Percentiles rank a stretch among this genome's conserved stretches.
Evolutionary conservation across 73 alveolate genomes (phyloP).

Genomic region (Diophrys appendiculata): DNA sequence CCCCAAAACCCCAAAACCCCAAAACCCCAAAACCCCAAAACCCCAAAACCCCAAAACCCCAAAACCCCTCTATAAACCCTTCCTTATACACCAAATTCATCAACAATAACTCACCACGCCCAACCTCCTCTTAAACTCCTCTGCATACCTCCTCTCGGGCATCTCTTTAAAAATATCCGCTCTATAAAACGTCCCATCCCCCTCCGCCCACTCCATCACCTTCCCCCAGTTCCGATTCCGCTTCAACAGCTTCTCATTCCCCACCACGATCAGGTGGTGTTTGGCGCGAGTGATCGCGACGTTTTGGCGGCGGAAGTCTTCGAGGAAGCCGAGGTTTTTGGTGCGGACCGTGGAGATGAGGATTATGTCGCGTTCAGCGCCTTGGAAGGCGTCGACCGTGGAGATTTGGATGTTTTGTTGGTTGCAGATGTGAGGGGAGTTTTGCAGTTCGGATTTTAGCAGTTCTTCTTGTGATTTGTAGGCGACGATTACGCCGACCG

Average conservation of each 20-base stretch:
- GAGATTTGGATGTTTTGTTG: conserved; percentile 39
- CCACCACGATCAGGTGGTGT: conserved; percentile 62
- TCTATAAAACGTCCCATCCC: neutral
- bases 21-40: too few species aligned
- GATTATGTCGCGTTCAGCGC: conserved; percentile 69
- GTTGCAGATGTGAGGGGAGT: neutral
- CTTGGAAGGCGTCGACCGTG: conserved; percentile 74
- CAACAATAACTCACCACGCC: neutral
- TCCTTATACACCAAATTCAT: too few species aligned
- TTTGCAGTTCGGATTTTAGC: conserved; percentile 24
- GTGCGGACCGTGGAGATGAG: conserved; percentile 65
- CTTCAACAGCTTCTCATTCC: conserved; percentile 49
- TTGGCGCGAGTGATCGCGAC: conserved; percentile 70
- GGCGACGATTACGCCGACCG: conserved; percentile 68
- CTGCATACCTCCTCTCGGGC: neutral
- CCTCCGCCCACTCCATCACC: conserved; percentile 22
- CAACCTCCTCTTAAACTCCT: neutral
- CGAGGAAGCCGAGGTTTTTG: conserved; percentile 55
- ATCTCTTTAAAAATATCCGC: neutral
- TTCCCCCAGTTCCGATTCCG: conserved; percentile 54
- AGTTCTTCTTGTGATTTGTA: conserved; percentile 61
- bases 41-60: too few species aligned
- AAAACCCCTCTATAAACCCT: too few species aligned
- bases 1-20: too few species aligned
- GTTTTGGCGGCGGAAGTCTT: conserved; percentile 55